Evolutionary conservation across 2,329 filamentous ascomycete species (phyloP).

Genomic region (Calonectria pauciramosa): DNA sequence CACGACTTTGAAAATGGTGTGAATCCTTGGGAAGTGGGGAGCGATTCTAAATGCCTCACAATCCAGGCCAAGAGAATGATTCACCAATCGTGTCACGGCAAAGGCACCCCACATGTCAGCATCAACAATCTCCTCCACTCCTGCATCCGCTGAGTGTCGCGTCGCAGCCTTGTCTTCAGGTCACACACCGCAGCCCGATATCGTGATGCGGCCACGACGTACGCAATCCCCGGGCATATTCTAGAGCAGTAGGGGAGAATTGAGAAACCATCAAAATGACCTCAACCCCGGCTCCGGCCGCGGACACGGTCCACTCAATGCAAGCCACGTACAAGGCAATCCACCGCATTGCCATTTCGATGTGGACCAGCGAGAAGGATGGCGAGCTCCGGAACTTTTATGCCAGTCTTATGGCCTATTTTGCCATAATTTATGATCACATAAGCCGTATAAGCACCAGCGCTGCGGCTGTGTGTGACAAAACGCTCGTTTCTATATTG

Average conservation of each 20-base stretch:
- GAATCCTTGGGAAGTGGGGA: background rate
- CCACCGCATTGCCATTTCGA: background rate
- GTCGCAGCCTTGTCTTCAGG: background rate
- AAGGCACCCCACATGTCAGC: background rate
- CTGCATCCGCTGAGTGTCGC: too few species aligned
- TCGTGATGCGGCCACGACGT: background rate
- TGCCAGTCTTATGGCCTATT: slow-evolving; percentile 14
- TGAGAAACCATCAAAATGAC: background rate
- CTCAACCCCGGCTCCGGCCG: background rate
- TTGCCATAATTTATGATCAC: slow-evolving; percentile 2
- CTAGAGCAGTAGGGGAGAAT: background rate
- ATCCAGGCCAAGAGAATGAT: background rate
- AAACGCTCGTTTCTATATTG: background rate
- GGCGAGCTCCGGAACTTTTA: background rate
- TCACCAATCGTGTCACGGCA: background rate
- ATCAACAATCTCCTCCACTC: background rate
- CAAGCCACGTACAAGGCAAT: slow-evolving; percentile 7
- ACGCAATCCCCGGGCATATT: background rate
- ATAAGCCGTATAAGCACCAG: background rate
- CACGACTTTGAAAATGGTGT: background rate
- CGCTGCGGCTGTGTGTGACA: background rate
- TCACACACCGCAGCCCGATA: background rate
- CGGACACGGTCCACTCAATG: background rate
- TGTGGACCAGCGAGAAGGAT: slow-evolving; percentile 9
- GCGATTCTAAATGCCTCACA: background rate